phyloP scores from a whole-genome alignment of 768 basidiomycete genomes.

The Psilocybe cyanescens region DNA sequence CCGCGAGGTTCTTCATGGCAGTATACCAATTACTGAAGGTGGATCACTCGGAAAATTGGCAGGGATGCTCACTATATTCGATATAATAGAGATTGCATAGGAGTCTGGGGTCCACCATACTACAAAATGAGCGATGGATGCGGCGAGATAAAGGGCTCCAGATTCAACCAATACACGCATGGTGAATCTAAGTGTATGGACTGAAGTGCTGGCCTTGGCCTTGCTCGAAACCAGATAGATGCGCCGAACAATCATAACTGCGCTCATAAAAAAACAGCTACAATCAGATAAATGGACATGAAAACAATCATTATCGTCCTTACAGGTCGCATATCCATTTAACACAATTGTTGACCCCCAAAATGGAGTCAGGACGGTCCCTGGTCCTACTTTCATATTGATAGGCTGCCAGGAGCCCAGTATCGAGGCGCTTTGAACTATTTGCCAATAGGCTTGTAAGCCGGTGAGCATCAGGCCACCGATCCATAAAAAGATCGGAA shows the following conservation, averaged over 20 bases:
- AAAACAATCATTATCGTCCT: background rate
- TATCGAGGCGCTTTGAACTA: conserved; percentile 11
- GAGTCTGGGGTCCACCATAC: conserved; percentile 16
- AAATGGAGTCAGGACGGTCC: conserved; percentile 19
- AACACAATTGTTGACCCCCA: conserved; percentile 18
- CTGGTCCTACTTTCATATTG: conserved; percentile 18
- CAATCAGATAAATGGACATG: no score
- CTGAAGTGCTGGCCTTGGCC: background rate
- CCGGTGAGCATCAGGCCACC: conserved; percentile 8
- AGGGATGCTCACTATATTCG: conserved; percentile 10
- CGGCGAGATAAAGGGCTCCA: conserved; percentile 12
- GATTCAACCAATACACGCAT: conserved; percentile 16
- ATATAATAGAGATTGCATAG: conserved; percentile 9
- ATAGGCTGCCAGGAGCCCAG: conserved; percentile 11
- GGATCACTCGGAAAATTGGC: no score
- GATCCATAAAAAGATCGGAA: conserved; percentile 14
- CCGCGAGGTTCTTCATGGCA: conserved; percentile 13
- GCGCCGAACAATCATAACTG: conserved; percentile 13
- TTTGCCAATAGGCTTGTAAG: conserved; percentile 15
- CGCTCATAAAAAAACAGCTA: no score
- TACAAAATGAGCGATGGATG: conserved; percentile 17
- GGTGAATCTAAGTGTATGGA: conserved; percentile 8
- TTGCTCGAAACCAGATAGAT: conserved; percentile 9
- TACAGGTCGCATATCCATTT: conserved; percentile 19
- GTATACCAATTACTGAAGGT: no score